phyloP scores from a whole-genome alignment of 257 asterid genomes.

The Solanum stenotomum region DNA sequence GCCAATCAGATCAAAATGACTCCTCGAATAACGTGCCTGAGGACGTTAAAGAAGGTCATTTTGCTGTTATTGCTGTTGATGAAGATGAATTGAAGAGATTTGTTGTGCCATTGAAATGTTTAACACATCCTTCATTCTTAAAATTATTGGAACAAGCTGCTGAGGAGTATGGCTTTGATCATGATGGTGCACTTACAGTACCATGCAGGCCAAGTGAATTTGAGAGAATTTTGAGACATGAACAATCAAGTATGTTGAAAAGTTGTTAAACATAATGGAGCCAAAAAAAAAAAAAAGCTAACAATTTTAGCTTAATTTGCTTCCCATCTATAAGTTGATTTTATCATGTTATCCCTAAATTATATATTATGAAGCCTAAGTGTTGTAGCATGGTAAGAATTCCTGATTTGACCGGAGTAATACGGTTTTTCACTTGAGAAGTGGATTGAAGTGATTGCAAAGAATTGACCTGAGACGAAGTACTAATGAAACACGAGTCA shows the following conservation, averaged over 20 bases:
- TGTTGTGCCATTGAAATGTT: conserved; percentile 21
- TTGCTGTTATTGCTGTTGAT: conserved; percentile 26
- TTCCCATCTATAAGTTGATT: background rate
- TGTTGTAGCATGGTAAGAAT: background rate
- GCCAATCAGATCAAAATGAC: background rate
- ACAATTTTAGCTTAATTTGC: background rate
- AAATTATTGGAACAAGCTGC: conserved; percentile 32
- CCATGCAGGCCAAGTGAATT: conserved; percentile 37
- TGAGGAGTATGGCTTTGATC: conserved; percentile 38
- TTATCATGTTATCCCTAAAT: background rate
- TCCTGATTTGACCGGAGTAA: background rate
- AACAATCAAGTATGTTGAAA: background rate
- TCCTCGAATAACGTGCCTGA: conserved; percentile 24
- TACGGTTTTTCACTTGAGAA: background rate
- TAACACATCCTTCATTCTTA: conserved; percentile 28
- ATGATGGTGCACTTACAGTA: conserved; percentile 26
- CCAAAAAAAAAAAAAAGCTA: background rate
- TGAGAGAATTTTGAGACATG: conserved; percentile 13
- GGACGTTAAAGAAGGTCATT: conserved; percentile 42
- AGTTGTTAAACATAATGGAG: background rate
- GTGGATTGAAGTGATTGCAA: background rate
- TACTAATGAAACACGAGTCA: background rate
- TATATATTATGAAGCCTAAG: background rate
- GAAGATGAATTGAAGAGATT: conserved; percentile 19
- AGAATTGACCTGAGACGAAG: too few relatives aligned